Evolutionary conservation across 495 filamentous ascomycete genomes (phyloP).

Genomic region (Cercophora newfieldiana): DNA sequence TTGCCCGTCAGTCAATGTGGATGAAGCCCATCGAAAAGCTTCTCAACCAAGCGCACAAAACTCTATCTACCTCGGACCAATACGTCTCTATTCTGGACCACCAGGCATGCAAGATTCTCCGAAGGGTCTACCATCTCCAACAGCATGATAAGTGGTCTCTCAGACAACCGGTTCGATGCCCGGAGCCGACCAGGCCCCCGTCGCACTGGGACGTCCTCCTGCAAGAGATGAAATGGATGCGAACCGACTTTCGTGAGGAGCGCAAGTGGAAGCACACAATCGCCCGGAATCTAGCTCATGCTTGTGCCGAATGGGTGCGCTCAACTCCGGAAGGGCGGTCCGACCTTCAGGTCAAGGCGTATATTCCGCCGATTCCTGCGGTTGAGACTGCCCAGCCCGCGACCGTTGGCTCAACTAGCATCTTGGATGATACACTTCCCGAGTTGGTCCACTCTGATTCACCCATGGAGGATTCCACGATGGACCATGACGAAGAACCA

Average conservation of each 20-base stretch:
- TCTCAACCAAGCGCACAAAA: slow-evolving; percentile 74
- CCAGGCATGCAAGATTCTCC: slow-evolving; percentile 79
- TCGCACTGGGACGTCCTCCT: slow-evolving; percentile 84
- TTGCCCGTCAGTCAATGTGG: slow-evolving; percentile 58
- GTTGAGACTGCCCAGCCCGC: slow-evolving; percentile 22
- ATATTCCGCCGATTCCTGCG: slow-evolving; percentile 37
- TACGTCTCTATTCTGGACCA: slow-evolving; percentile 74
- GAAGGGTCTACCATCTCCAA: slow-evolving; percentile 84
- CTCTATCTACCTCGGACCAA: slow-evolving; percentile 74
- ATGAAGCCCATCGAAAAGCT: slow-evolving; percentile 67
- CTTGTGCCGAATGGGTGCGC: slow-evolving; percentile 78
- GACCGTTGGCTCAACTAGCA: slow-evolving; percentile 31
- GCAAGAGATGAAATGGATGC: slow-evolving; percentile 94
- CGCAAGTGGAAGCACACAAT: slow-evolving; percentile 87
- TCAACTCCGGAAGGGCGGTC: slow-evolving; percentile 60
- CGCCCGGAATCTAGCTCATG: slow-evolving; percentile 71
- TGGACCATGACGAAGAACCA: slow-evolving; percentile 45
- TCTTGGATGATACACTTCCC: slow-evolving; percentile 54
- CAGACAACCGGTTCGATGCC: slow-evolving; percentile 74
- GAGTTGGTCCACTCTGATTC: slow-evolving; percentile 65
- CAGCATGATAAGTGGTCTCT: slow-evolving; percentile 87
- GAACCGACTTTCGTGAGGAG: slow-evolving; percentile 92
- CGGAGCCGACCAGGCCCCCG: slow-evolving; percentile 72
- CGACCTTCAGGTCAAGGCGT: slow-evolving; percentile 64
- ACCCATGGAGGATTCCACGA: slow-evolving; percentile 31